Evolutionary conservation across 1,284 basidiomycete genomes (phyloP).

Genomic region (Cerrena zonata): DNA sequence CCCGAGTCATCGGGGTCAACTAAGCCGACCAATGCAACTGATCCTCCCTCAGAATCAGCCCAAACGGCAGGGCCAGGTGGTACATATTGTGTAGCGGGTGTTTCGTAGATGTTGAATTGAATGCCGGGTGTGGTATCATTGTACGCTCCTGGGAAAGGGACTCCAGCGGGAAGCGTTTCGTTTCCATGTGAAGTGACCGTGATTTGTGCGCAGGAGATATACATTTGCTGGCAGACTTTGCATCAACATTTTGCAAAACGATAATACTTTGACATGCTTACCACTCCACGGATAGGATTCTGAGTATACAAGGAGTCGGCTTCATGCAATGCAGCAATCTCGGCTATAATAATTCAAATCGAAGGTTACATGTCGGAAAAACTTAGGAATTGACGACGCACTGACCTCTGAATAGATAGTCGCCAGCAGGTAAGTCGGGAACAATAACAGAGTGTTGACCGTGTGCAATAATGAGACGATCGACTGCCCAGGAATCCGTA

Average conservation of each 20-base stretch:
- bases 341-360: conserved; percentile 2
- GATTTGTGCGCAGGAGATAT: conserved; percentile 13
- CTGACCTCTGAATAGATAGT: conserved; percentile 12
- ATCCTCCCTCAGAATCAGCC: conserved; percentile 8
- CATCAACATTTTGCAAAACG: background rate
- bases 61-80: conserved; percentile 8
- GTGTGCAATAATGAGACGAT: conserved; percentile 11
- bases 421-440: conserved; percentile 8
- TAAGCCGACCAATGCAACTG: conserved; percentile 5
- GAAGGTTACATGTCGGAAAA: background rate
- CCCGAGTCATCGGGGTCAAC: too few relatives aligned
- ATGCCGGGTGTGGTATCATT: conserved; percentile 11
- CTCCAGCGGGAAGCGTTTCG: conserved; percentile 10
- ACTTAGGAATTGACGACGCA: background rate
- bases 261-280: conserved; percentile 2
- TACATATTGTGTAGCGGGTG: conserved; percentile 9
- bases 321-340: conserved; percentile 12
- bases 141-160: conserved; percentile 13
- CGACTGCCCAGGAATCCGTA: conserved; percentile 9
- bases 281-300: conserved; percentile 12
- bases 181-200: background rate
- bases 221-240: conserved; percentile 11
- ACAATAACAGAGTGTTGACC: conserved; percentile 11
- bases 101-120: conserved; percentile 10
- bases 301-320: conserved; percentile 10